Base-by-base conservation (phyloP, 768 basidiomycete species). In the Russula olivacea region DNA sequence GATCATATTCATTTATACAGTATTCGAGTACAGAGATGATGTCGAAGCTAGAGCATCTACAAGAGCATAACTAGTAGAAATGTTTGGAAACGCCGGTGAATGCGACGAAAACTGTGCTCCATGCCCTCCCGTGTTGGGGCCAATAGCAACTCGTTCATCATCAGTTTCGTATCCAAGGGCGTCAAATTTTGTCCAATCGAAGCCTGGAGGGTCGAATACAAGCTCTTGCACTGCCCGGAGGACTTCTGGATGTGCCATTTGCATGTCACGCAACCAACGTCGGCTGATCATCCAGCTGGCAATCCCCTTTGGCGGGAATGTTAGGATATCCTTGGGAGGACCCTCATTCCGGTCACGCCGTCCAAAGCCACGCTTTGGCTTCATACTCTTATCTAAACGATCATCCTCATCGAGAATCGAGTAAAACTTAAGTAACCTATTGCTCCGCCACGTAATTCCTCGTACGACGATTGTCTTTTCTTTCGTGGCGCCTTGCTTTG, bases 231-330 rank as follows among this genome's bases (percentile, higher is more conserved):
- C 45, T 49, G 73, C 65, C 14, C 74, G 74, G 12, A 71, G 68
- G 1, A 87, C 70, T 67, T 86, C 86, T 6, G 79, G 79, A 17
- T 81, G 79, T 43, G 72, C 73, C 9, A 51, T 66, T 63, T 74
- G 75, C 55, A 80, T 74, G 47, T 71, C 68, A 34, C 73, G 74
- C 55, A 84, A 66, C 89, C 89, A 91, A 21, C 80, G 74, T 69
- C 78, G 78, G 72, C 88, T 89, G 65, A 91, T 77, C 89, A 90
- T 91, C 89, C 89, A 91, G 21, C 78, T 76, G 6, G 83, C 78
- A 10, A 85, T 77, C 1, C 86, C 86, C 62, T 76, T 75, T 0
- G 89, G 89, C 11, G 89, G 89, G 7, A 88, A 74, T 34, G 75
- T 64, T 3, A 83, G 71, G 5, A 77, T 81, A 12, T 86, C 84